phyloP scores from a whole-genome alignment of 495 filamentous ascomycete genomes.

The Hyaloscypha finlandica region DNA sequence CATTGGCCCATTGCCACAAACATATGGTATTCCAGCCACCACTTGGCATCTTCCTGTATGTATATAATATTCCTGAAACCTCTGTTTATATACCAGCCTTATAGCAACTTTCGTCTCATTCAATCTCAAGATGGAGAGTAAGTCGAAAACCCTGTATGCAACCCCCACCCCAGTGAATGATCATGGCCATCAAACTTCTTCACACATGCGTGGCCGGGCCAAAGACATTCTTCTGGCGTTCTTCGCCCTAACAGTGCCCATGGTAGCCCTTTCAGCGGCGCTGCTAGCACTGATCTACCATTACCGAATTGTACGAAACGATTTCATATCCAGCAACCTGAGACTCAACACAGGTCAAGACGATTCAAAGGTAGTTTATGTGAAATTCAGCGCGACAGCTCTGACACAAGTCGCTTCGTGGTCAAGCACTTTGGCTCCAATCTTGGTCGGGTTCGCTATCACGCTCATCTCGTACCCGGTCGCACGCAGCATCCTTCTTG shows the following conservation, averaged over 20 bases:
- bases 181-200: too few species aligned
- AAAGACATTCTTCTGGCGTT: not conserved
- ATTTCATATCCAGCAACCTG: not conserved
- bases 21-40: too few species aligned
- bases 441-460: not conserved
- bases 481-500: not conserved
- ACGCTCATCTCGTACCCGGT: not conserved
- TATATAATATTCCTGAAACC: too few species aligned
- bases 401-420: conserved; percentile 1
- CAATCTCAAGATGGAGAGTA: too few species aligned
- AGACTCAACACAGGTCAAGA: not conserved
- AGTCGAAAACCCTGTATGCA: too few species aligned
- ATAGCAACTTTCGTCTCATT: too few species aligned
- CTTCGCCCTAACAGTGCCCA: not conserved
- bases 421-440: conserved; percentile 1
- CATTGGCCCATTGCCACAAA: too few species aligned
- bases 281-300: conserved; percentile 2
- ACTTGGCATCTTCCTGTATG: too few species aligned
- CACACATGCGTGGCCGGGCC: not conserved
- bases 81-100: too few species aligned
- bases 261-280: not conserved
- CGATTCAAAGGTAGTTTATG: not conserved
- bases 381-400: not conserved
- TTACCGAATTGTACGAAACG: not conserved
- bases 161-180: too few species aligned